phyloP scores from a whole-genome alignment of 1,284 basidiomycete species.

The Fomitopsis palustris region DNA sequence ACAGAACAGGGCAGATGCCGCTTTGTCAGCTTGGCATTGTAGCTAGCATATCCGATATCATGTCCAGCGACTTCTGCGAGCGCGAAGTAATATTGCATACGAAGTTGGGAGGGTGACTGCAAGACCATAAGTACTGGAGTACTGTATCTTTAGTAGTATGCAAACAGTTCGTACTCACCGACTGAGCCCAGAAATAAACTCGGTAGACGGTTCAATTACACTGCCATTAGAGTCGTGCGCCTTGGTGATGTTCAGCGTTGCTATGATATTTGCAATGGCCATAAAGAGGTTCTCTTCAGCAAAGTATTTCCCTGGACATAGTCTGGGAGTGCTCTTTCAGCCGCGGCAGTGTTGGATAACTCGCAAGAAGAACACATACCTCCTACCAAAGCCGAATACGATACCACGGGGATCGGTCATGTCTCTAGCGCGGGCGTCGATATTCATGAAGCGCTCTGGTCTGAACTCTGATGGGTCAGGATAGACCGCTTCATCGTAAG shows the following conservation, averaged over 20 bases:
- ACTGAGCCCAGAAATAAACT: neutral
- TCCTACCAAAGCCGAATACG: slow-evolving; percentile 20
- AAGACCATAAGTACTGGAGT: too few relatives aligned
- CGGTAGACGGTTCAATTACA: neutral
- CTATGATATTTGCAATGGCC: neutral
- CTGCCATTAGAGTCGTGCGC: neutral
- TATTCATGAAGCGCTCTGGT: slow-evolving; percentile 12
- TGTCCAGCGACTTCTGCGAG: neutral
- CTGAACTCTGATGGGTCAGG: slow-evolving; percentile 19
- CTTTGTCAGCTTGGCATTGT: neutral
- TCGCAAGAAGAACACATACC: slow-evolving; percentile 1
- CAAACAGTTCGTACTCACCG: neutral
- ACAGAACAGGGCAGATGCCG: too few relatives aligned
- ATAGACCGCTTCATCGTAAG: slow-evolving; percentile 19
- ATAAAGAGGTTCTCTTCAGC: neutral
- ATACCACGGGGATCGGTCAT: neutral
- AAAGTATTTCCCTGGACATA: neutral
- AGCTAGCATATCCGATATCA: neutral
- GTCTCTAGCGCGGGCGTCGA: neutral
- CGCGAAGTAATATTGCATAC: neutral
- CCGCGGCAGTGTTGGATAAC: neutral
- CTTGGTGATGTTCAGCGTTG: slow-evolving; percentile 2
- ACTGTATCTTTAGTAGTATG: neutral
- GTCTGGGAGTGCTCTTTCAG: neutral
- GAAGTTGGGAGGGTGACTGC: neutral